Conservation (phyloP, 345 rosid genomes). For the Dipteronia dyeriana region DNA sequence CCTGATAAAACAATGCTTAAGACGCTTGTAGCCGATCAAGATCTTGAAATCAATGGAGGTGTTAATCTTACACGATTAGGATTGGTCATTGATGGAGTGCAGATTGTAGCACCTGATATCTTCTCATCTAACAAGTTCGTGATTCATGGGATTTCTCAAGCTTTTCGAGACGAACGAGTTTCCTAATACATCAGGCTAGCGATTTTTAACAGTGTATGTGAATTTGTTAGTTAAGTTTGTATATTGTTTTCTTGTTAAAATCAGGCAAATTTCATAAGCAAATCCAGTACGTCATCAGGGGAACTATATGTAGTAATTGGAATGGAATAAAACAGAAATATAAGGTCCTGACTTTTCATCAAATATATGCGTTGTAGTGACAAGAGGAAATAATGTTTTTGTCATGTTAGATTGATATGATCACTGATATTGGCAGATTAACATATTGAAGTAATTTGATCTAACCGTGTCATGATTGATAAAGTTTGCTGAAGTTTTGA, state of each 20-base stretch:
- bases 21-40: slow-evolving; percentile 50
- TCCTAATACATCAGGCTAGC: slow-evolving; percentile 18
- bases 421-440: no score
- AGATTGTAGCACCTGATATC: slow-evolving; percentile 56
- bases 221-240: neutral
- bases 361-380: no score
- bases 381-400: no score
- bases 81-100: slow-evolving; percentile 48
- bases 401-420: no score
- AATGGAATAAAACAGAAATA: no score
- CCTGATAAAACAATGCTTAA: slow-evolving; percentile 40
- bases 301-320: no score
- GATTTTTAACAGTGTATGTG: neutral
- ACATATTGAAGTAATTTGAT: no score
- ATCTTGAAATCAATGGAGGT: slow-evolving; percentile 39
- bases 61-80: slow-evolving; percentile 19
- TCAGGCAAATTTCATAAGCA: no score
- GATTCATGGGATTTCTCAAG: slow-evolving; percentile 60
- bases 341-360: no score
- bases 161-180: slow-evolving; percentile 35
- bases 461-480: no score
- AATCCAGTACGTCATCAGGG: no score
- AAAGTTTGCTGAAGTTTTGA: no score
- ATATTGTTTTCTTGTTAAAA: neutral
- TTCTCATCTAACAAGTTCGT: slow-evolving; percentile 46